Base-by-base conservation (phyloP, 495 filamentous ascomycete genomes). In the Penicillium diatomitis region DNA sequence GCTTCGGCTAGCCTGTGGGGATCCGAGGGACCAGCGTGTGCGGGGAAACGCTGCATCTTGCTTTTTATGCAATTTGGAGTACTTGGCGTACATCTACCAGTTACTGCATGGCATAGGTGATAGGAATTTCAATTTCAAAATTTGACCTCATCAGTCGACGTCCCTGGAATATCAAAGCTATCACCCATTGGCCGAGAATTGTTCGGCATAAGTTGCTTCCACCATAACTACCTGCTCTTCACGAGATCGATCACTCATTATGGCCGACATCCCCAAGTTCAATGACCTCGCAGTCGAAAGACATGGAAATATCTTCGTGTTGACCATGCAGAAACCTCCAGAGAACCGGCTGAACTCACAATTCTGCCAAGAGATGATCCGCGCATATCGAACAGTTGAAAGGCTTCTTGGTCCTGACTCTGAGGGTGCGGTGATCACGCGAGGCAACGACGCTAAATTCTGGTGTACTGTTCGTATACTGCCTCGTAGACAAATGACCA, bases 311-410 rank as follows among this genome's bases (percentile, higher is more conserved):
- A 60, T 76, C 32, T 77, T 74, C 58, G 60, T 77, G 39, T 62
- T 77, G 39, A 77, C 73, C 10, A 66, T 77, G 66, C 68, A 70
- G 39, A 75, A 74, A 43, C 54, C 63, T 9, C 73, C 71, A 1
- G 74, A 77, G 55, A 77, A 77, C 52, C 63, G 72, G 27, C 33
- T 77, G 43, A 75, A 70, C 55, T 63, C 63, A 8, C 54, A 46
- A 32, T 75, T 68, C 50, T 69, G 67, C 20, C 73, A 76, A 61
- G 70, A 75, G 42, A 64, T 77, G 41, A 77, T 77, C 33, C 49
- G 60, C 12, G 72, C 71, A 8, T 70, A 70, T 47, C 62, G 72
- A 10, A 65, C 69, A 29, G 58, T 74, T 10, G 65, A 74, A 44
- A 60, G 40, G 6, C 56, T 63, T 0, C 49, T 74, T n/a, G 68